A percentile compares a stretch with the other conserved stretches of the same genome.
Conservation (phyloP, 441 rosid species). For the Populus hybrid region DNA sequence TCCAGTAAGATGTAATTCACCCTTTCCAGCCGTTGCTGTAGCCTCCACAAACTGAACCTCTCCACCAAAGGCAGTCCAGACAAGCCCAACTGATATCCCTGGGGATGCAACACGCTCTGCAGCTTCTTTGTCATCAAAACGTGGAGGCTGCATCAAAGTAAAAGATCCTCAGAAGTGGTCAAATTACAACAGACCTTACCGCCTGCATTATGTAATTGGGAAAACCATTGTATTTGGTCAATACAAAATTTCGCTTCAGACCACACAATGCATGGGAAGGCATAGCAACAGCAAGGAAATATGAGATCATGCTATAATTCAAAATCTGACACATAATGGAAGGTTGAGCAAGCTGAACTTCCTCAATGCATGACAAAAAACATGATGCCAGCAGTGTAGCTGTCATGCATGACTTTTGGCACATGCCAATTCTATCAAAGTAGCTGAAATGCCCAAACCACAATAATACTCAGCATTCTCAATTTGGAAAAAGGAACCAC, state of each 20-base stretch:
- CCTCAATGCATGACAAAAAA: not conserved
- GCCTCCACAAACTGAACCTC: too few relatives aligned
- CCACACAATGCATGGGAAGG: slow-evolving; percentile 1
- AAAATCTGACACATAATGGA: not conserved
- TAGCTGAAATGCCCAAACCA: not conserved
- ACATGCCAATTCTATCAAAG: not conserved
- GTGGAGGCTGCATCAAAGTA: slow-evolving; percentile 80
- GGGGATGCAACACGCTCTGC: slow-evolving; percentile 90
- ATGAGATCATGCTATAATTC: not conserved
- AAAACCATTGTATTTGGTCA: slow-evolving; percentile 8
- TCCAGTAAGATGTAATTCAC: too few relatives aligned
- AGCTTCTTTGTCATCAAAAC: slow-evolving; percentile 86
- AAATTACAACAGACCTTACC: slow-evolving; percentile 1
- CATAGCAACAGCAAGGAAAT: not conserved
- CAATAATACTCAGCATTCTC: not conserved
- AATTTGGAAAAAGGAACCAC: not conserved
- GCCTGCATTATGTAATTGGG: not conserved
- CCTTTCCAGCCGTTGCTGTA: too few relatives aligned
- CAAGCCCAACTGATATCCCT: slow-evolving; percentile 93
- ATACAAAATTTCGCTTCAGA: not conserved
- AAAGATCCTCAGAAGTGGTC: slow-evolving; percentile 8
- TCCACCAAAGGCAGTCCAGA: too few relatives aligned
- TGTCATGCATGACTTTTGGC: not conserved
- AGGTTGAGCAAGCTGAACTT: not conserved
- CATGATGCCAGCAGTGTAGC: not conserved